Evolutionary conservation across 2,329 filamentous ascomycete genomes (phyloP), one percentile per base, ranked within the genome.

Genomic region (Botrytis medusae): DNA sequence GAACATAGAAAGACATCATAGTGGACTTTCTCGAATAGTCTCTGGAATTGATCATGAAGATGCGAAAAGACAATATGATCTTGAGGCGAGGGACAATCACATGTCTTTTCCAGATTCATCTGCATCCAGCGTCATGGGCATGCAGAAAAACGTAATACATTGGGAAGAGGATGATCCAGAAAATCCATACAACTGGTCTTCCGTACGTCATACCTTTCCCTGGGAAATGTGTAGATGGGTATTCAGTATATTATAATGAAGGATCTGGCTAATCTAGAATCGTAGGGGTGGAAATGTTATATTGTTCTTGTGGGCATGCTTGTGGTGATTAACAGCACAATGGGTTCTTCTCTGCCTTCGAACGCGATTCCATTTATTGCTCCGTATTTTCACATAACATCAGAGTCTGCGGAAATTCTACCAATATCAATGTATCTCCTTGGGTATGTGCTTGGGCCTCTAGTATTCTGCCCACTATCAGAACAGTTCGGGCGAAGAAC

Each of bases 241-340:
- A 48, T n/a, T 68, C 46, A 68, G 22, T 25, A 18, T 7, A 40
- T 40, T 1, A 18, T n/a, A 40, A 22, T 7, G 14, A 25, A 22
- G 16, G 9, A 37, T 6, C 18, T 22, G 5, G 29, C 62, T 69
- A 42, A 73, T 61, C 18, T 72, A 77, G 29, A 42, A 42, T 29
- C 29, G n/a, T 75, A 90, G 86, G 77, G 77, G 68, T 88, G 85
- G 77, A 92, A 92, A 79, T 76, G 82, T 2, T 82, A 83, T 54
- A 84, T 92, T 9, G 78, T 91, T 2, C 78, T 88, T 40, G 84
- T 87, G 0, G 86, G 86, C 1, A 88, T 89, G 82, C 79, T 87
- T 75, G 84, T 87, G 71, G 89, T 92, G 61, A 84, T 92, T 79
- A 93, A 93, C 80, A 89, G 87, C 40, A 92, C 91, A 16, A 88